Evolutionary conservation across 805 yeast species (phyloP), one percentile per base, ranked within the genome.

Genomic region (Pichia insulana): DNA sequence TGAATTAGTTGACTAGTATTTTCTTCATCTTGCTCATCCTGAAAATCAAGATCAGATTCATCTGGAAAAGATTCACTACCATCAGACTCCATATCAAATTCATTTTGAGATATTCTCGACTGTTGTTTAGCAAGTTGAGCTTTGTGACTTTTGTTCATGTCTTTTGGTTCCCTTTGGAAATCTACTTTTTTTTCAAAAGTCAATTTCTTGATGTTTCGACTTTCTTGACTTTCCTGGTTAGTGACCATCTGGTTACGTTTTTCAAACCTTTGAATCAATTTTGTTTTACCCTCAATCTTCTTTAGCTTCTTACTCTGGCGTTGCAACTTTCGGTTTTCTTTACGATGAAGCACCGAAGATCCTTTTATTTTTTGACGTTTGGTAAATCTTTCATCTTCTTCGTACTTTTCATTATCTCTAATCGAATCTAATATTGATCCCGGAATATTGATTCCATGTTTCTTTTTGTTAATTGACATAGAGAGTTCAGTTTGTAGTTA

Each of bases 371-470:
- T 53, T 47, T 53, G 57, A 51, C 48, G 63, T 42, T 40, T 48
- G 31, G 47, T 44, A 41, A 63, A 59, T 34, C 64, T 49, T 30
- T 51, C 56, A 42, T 64, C 67, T 18, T 47, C 40, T n/a, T 47
- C 64, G 40, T 68, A 68, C 12, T 53, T 59, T 10, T 55, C 66
- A 11, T 53, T 60, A 16, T 55, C 56, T 31, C 64, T 54, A 36
- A 70, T 68, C 48, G 61, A 65, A 41, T 70, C 74, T 28, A 70
- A 52, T 35, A 70, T 50, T 20, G 54, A 59, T 13, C 70, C 71
- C 2, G 75, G 75, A 37, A 70, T 59, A 36, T 63, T 61, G 34
- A 69, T 64, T n/a, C 60, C 60, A 38, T 59, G 67, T 19, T 48
- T 48, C 36, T 51, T 51, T 40, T 50, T 55, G 12, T 19, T 32